These are phyloP conservation scores for Acrocalymma vagum DNA, from an alignment of 2,329 filamentous ascomycete genomes.

Conservation along the genomic window DNA sequence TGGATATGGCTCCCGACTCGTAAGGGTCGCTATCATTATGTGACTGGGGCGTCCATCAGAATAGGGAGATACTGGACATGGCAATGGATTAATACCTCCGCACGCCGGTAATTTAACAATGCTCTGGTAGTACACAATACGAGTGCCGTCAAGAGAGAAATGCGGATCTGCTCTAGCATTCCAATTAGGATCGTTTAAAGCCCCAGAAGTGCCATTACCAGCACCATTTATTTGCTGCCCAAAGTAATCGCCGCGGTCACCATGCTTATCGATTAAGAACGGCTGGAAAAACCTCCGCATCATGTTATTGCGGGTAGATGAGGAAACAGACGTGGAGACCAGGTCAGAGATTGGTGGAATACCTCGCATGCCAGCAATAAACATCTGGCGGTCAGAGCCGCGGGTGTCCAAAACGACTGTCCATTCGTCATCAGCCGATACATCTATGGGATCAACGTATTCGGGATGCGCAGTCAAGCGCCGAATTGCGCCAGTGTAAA, in stretches of 20 bases:
- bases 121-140: conserved; percentile 53
- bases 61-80: conserved; percentile 51
- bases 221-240: conserved; percentile 53
- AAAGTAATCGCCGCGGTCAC: conserved; percentile 55
- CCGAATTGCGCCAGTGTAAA: conserved; percentile 50
- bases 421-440: conserved; percentile 54
- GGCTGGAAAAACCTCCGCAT: conserved; percentile 56
- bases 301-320: conserved; percentile 57
- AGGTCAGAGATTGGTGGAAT: conserved; percentile 52
- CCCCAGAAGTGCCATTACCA: conserved; percentile 10
- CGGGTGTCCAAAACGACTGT: conserved; percentile 54
- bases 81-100: conserved; percentile 53
- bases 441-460: conserved; percentile 53
- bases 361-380: conserved; percentile 48
- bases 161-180: conserved; percentile 56
- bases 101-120: conserved; percentile 51
- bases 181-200: conserved; percentile 56
- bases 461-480: conserved; percentile 54
- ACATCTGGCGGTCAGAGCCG: conserved; percentile 51
- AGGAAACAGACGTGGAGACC: conserved; percentile 12
- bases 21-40: conserved; percentile 53
- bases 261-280: conserved; percentile 52
- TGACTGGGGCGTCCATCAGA: conserved; percentile 48
- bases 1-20: conserved; percentile 36
- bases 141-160: conserved; percentile 51